Evolutionary conservation across 805 yeast species (phyloP), one percentile per base, ranked within the genome.

Genomic region (Martiniozyma abietophila): DNA sequence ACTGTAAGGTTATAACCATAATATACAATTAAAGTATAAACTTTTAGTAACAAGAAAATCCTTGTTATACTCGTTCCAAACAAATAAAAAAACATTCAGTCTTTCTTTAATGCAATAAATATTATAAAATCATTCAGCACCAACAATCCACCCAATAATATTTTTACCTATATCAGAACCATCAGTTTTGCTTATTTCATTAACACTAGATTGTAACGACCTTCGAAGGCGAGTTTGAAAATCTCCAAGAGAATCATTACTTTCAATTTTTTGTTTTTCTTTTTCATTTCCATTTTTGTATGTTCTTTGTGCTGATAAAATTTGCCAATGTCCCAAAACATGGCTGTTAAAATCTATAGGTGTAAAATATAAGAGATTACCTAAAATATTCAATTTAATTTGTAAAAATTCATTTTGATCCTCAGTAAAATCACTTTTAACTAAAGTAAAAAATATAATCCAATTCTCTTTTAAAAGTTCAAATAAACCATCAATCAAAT

Each of bases 381-480:
- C 61, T 8, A 80, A 53, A 1, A 82, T 54, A 11, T 64, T 64
- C 46, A 75, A 50, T 51, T 84, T 89, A 12, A 31, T 27, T 3
- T 46, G 25, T 4, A 49, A 5, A 4, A 32, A 7, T 14, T 29
- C 37, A n/a, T 34, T 31, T 15, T 36, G 30, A n/a, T 38, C 47
- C 11, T 42, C 50, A 23, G 8, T n/a, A 45, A 61, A 48, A 10
- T 52, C 56, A 32, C 43, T 48, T 53, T 80, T 79, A 3, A 82
- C 81, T 3, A 80, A 76, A 46, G 83, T 94, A 46, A 76, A 79
- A 41, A 80, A 73, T 1, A 82, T 73, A 18, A 76, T 64, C 95
- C 95, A 85, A 31, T 63, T 56, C 12, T 58, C 58, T 34, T 44
- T 48, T 9, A 56, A 33, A 8, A 50, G 14, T 1, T 30, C 16